These are phyloP conservation scores for Tuber magnatum DNA, from an alignment of 495 filamentous ascomycete species.

Conservation along the genomic window DNA sequence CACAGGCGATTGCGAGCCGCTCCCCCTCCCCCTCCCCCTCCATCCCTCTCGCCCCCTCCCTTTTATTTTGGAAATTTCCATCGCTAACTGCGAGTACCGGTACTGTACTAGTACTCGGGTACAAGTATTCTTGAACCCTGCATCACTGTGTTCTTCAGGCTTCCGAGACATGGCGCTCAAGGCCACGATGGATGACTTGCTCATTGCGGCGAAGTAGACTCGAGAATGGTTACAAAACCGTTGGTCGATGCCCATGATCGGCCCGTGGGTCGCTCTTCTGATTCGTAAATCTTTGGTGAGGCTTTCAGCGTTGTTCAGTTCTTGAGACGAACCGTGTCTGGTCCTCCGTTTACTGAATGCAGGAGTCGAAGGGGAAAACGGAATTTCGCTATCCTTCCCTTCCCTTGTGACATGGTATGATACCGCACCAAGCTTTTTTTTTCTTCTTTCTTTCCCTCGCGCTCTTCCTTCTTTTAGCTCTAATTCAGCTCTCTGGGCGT, in stretches of 20 bases:
- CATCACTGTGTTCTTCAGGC: slow-evolving; percentile 5
- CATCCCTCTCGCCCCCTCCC: neutral
- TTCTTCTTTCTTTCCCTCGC: neutral
- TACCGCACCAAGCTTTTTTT: neutral
- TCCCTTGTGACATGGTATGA: neutral
- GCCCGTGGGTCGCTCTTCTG: slow-evolving; percentile 14
- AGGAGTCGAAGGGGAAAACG: neutral
- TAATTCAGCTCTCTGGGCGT: neutral
- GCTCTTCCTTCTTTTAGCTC: neutral
- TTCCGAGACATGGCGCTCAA: slow-evolving; percentile 21
- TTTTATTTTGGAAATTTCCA: slow-evolving; percentile 9
- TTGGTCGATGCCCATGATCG: slow-evolving; percentile 30
- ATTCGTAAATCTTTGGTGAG: slow-evolving; percentile 17
- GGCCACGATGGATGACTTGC: slow-evolving; percentile 20
- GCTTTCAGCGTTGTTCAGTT: slow-evolving; percentile 20
- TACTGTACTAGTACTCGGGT: no score
- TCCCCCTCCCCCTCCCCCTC: neutral
- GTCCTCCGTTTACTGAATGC: slow-evolving; percentile 10
- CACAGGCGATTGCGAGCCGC: slow-evolving; percentile 11
- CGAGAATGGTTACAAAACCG: slow-evolving; percentile 15
- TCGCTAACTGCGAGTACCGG: slow-evolving; percentile 31
- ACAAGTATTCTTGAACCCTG: slow-evolving; percentile 21
- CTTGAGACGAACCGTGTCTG: slow-evolving; percentile 35
- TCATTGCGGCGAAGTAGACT: slow-evolving; percentile 15
- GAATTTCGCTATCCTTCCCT: neutral